These are phyloP conservation scores for Talaromyces sp. DNA, from an alignment of 2,329 filamentous ascomycete genomes.

Conservation along the genomic window DNA sequence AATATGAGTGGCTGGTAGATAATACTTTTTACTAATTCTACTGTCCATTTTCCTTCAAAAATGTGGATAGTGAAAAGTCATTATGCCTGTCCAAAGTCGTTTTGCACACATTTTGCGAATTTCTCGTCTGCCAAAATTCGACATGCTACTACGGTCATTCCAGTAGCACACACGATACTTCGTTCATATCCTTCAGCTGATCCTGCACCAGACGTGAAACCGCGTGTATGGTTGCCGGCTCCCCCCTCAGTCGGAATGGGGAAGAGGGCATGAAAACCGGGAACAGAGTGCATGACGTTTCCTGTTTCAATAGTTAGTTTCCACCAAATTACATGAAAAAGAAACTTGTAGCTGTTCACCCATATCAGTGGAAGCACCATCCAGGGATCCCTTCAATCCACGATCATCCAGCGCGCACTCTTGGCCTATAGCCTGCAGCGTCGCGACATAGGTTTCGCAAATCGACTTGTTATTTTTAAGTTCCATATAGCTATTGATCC, in stretches of 20 bases:
- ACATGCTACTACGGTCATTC: slow-evolving; percentile 10
- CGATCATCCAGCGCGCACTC: slow-evolving; percentile 14
- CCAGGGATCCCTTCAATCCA: slow-evolving; percentile 35
- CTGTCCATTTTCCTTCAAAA: not conserved
- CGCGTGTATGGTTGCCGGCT: slow-evolving; percentile 20
- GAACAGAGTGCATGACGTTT: slow-evolving; percentile 41
- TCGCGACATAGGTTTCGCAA: slow-evolving; percentile 25
- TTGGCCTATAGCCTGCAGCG: slow-evolving; percentile 25
- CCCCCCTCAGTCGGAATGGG: slow-evolving; percentile 34
- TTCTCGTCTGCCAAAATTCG: slow-evolving; percentile 8
- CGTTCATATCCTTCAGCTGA: slow-evolving; percentile 18
- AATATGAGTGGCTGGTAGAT: too few relatives aligned
- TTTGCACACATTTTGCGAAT: slow-evolving; percentile 6
- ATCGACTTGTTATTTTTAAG: slow-evolving; percentile 26
- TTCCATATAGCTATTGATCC: slow-evolving; percentile 26
- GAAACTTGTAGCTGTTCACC: slow-evolving; percentile 5
- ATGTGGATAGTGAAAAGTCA: not conserved
- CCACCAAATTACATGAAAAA: not conserved
- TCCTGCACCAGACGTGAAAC: slow-evolving; percentile 40
- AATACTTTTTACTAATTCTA: too few relatives aligned
- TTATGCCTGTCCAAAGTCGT: slow-evolving; percentile 11
- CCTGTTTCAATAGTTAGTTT: slow-evolving; percentile 18
- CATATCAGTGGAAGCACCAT: slow-evolving; percentile 20
- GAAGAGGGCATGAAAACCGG: slow-evolving; percentile 44
- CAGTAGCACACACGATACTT: slow-evolving; percentile 9